Base-by-base conservation (phyloP, 768 basidiomycete genomes). In the Mycena rebaudengoi region DNA sequence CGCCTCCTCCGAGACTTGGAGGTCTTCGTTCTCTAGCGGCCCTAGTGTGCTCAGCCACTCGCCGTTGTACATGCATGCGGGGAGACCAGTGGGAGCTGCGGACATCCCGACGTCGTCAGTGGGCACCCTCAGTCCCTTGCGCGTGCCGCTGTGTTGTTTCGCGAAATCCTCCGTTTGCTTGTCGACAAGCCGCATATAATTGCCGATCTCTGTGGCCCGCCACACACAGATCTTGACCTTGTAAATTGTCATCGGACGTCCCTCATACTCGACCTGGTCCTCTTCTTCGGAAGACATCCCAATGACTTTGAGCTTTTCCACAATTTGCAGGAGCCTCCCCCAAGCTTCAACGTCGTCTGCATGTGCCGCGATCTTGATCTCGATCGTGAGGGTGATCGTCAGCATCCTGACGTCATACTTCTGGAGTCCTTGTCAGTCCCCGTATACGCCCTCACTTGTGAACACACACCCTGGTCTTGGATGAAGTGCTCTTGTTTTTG, bases 251-350 rank as follows among this genome's bases (percentile, higher is more conserved):
- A 32, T 33, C 18, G 3, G 30, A 18, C 21, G 2, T 18, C 33
- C 41, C 2, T 53, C 11, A 18, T 20, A 13, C 13, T 33, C 33
- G 3, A 12, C 32, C 25, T 45, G 33, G 33, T 20, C 43, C 41
- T 61, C 60, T 40, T 61, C 59, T 40, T 60, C 59, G 7, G 39
- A 43, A 14, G 59, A 60, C 59, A 60, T 60, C 20, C 59, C 59
- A 3, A 12, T 6, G 1, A 33, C 4, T 1, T 18, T 26, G 28
- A 61, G 50, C 2, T 25, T 5, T n/a, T 45, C 25, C 3, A 61
- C 1, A 0, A 46, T 29, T n/a, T 37, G 13, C 10, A 53, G 11
- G 7, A 53, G 25, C 43, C 60, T 33, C 44, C 40, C 16, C 60
- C 60, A 61, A 0, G 60, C 25, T 16, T 23, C 60, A 14, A 61